Conservation (phyloP, 208 protist genomes). For the Acanthamoeba royreba region DNA sequence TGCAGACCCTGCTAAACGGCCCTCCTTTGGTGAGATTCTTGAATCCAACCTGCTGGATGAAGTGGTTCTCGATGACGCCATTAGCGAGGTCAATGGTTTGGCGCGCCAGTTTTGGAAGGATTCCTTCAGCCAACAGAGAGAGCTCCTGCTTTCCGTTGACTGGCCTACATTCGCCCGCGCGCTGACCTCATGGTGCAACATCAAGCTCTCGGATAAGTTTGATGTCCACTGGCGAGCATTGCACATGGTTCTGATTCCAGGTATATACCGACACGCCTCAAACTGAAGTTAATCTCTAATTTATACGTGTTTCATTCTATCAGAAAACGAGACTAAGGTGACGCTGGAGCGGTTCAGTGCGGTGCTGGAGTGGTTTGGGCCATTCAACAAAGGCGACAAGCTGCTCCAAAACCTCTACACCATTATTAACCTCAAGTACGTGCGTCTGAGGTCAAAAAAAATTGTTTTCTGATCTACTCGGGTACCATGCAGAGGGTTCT, state of each 20-base stretch:
- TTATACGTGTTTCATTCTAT: background rate
- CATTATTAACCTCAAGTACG: background rate
- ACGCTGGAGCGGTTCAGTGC: background rate
- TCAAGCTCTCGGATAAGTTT: background rate
- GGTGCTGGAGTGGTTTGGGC: constrained; percentile 9
- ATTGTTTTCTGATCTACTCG: too few relatives aligned
- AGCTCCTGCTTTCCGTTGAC: background rate
- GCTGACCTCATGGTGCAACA: background rate
- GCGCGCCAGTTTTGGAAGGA: background rate
- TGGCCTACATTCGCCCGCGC: background rate
- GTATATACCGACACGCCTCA: background rate
- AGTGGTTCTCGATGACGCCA: constrained; percentile 1
- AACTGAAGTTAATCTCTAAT: background rate
- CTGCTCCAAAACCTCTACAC: background rate
- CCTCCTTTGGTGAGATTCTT: background rate
- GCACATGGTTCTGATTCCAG: background rate
- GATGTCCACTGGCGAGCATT: background rate
- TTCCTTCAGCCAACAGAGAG: background rate
- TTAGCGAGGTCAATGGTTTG: background rate
- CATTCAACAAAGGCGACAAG: background rate
- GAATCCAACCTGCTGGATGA: background rate
- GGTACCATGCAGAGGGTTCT: background rate
- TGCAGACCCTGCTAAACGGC: background rate
- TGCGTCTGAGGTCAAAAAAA: background rate
- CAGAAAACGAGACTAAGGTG: background rate